Conservation (phyloP, 2,329 filamentous ascomycete species). For the Shiraia sp. region DNA sequence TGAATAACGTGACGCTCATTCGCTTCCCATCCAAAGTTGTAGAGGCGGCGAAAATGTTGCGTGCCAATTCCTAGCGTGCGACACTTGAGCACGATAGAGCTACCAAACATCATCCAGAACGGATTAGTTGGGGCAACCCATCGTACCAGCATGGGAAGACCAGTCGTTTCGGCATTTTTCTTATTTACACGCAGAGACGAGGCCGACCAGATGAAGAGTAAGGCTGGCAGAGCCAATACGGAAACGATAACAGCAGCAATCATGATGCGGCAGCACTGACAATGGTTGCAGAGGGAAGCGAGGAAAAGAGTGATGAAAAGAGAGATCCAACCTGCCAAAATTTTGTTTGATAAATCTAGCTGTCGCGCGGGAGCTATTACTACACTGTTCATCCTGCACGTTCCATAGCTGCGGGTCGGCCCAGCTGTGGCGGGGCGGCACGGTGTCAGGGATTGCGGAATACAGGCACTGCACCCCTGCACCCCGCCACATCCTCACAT, state of each 20-base stretch:
- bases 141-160: slow-evolving; percentile 18
- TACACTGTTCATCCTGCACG: no score
- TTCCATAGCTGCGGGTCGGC: no score
- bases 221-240: slow-evolving; percentile 4
- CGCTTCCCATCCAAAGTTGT: slow-evolving; percentile 15
- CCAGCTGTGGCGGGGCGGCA: no score
- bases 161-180: slow-evolving; percentile 9
- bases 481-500: no score
- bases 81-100: slow-evolving; percentile 4
- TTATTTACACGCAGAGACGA: slow-evolving; percentile 5
- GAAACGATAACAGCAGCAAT: slow-evolving; percentile 5
- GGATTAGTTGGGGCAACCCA: slow-evolving; percentile 16
- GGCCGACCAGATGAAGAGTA: slow-evolving; percentile 9
- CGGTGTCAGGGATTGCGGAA: no score
- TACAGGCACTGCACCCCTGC: no score
- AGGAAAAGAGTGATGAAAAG: no score
- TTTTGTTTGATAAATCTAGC: no score
- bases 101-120: slow-evolving; percentile 17
- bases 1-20: slow-evolving; percentile 4
- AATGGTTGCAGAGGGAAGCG: no score
- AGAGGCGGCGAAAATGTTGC: slow-evolving; percentile 6
- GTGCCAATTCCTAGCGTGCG: slow-evolving; percentile 4
- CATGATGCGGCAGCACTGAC: no score
- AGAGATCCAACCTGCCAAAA: no score
- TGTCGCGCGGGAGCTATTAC: no score